Evolutionary conservation across 2,329 filamentous ascomycete genomes (phyloP).

Genomic region (Rhinocladiella similis): DNA sequence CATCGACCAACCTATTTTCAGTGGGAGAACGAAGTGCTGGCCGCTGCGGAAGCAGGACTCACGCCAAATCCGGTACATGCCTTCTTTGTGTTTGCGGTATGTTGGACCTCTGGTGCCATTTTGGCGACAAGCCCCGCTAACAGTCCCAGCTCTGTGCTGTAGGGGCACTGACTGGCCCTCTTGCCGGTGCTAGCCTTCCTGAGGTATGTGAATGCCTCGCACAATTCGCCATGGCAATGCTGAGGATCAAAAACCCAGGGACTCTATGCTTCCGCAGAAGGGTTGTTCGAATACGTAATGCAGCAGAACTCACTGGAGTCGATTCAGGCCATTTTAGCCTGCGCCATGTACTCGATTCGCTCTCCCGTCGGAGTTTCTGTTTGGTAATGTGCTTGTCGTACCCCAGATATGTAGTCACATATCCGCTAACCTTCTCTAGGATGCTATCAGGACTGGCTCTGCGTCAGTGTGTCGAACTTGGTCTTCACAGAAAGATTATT

Average conservation of each 20-base stretch:
- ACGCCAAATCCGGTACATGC: constrained; percentile 5
- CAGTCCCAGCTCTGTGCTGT: constrained; percentile 3
- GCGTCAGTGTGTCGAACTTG: constrained; percentile 32
- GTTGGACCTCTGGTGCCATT: neutral
- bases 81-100: constrained; percentile 11
- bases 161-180: constrained; percentile 7
- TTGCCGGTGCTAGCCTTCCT: no score
- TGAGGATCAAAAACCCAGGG: neutral
- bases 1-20: constrained; percentile 36
- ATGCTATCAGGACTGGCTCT: constrained; percentile 32
- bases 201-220: no score
- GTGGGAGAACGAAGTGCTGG: constrained; percentile 32
- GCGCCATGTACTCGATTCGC: constrained; percentile 30
- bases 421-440: no score
- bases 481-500: constrained; percentile 24
- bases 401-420: neutral
- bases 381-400: constrained; percentile 15
- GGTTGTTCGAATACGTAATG: constrained; percentile 16
- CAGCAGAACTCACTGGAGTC: constrained; percentile 9
- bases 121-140: neutral
- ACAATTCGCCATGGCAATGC: no score
- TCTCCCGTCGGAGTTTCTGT: constrained; percentile 28
- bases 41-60: constrained; percentile 1
- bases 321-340: constrained; percentile 30
- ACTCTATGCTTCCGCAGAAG: constrained; percentile 11